Conservation (phyloP, 768 basidiomycete genomes). For the Trametes elegans region DNA sequence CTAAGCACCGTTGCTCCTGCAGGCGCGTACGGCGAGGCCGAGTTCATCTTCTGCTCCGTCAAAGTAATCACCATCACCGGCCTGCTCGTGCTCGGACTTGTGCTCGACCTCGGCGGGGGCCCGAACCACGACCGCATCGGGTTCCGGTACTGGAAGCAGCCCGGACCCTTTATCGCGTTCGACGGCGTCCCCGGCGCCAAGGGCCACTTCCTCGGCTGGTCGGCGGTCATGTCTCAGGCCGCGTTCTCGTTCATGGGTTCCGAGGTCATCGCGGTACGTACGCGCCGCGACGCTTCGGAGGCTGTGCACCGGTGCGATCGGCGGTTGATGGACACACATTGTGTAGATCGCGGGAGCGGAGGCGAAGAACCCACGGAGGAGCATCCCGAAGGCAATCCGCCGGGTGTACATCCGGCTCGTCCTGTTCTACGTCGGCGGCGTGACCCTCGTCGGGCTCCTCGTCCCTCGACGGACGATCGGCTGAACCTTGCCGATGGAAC, state of each 20-base stretch:
- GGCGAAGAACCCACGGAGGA: constrained; percentile 48
- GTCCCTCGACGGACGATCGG: constrained; percentile 45
- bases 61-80: constrained; percentile 50
- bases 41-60: constrained; percentile 53
- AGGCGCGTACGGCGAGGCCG: constrained; percentile 46
- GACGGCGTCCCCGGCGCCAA: constrained; percentile 38
- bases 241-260: constrained; percentile 62
- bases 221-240: constrained; percentile 55
- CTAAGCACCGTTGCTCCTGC: background rate
- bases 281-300: too few species aligned
- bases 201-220: constrained; percentile 51
- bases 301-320: background rate
- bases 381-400: constrained; percentile 39
- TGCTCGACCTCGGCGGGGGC: constrained; percentile 59
- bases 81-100: constrained; percentile 44
- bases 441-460: constrained; percentile 46
- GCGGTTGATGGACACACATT: too few species aligned
- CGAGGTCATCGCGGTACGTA: constrained; percentile 46
- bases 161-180: constrained; percentile 55
- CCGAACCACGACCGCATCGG: constrained; percentile 53
- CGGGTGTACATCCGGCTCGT: constrained; percentile 52
- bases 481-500: constrained; percentile 38
- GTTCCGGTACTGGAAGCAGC: constrained; percentile 48
- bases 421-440: constrained; percentile 44
- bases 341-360: constrained; percentile 45